phyloP scores from a whole-genome alignment of 2,329 filamentous ascomycete genomes.

The Pestalotiopsis sp. region DNA sequence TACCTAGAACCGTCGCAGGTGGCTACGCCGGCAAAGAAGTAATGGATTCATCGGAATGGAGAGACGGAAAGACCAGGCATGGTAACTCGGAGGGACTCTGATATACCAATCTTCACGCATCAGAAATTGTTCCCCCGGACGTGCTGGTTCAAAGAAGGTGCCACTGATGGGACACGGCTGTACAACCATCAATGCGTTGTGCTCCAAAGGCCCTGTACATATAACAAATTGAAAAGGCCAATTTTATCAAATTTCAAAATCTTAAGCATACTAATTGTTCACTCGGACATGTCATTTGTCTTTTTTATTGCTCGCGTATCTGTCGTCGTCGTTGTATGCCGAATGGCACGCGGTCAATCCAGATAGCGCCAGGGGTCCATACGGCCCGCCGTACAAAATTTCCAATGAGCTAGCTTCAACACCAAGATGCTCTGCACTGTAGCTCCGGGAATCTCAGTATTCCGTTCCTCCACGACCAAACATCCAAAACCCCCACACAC shows the following conservation, averaged over 20 bases:
- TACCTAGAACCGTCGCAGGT: slow-evolving; percentile 47
- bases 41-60: background rate
- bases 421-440: background rate
- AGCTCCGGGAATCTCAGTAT: background rate
- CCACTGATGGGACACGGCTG: background rate
- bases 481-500: background rate
- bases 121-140: background rate
- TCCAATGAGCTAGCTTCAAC: slow-evolving; percentile 12
- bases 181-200: background rate
- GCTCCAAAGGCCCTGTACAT: background rate
- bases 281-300: background rate
- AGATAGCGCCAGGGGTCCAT: slow-evolving; percentile 7
- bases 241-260: background rate
- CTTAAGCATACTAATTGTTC: background rate
- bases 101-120: background rate
- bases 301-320: background rate
- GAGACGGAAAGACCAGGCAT: background rate
- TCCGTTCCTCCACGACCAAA: background rate
- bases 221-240: background rate
- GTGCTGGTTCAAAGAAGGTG: background rate
- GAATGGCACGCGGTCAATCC: background rate
- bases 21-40: slow-evolving; percentile 5
- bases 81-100: background rate
- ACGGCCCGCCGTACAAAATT: slow-evolving; percentile 13
- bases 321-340: background rate